These are phyloP conservation scores for Pogostemon cablin DNA, from an alignment of 257 asterid species.

Conservation along the genomic window DNA sequence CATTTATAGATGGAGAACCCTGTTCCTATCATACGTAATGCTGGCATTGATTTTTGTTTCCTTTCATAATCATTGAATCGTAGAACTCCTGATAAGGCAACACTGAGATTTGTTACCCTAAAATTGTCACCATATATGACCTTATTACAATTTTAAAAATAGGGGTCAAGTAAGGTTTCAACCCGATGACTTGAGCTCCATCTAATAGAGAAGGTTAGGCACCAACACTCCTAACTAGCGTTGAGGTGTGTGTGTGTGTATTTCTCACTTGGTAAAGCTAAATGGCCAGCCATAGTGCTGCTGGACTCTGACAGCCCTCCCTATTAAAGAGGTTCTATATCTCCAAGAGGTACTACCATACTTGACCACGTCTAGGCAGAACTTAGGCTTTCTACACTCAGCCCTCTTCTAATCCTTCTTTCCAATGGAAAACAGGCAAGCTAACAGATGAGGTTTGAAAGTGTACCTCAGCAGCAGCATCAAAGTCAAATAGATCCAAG, in stretches of 20 bases:
- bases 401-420: background rate
- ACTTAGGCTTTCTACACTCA: background rate
- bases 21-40: background rate
- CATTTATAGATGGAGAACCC: background rate
- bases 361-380: background rate
- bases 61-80: no score
- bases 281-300: no score
- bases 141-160: background rate
- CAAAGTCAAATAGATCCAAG: constrained; percentile 80
- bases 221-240: no score
- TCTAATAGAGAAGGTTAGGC: no score
- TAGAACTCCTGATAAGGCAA: no score
- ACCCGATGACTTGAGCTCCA: no score
- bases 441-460: constrained; percentile 40
- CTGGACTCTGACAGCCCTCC: background rate
- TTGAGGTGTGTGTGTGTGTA: no score
- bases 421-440: constrained; percentile 4
- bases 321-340: background rate
- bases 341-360: background rate
- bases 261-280: no score
- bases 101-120: background rate
- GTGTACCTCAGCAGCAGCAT: constrained; percentile 96
- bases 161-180: no score
- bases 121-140: background rate
- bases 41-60: no score